Base-by-base conservation (phyloP, 129 eudicot genomes). In the Chrysanthemum seticuspe region DNA sequence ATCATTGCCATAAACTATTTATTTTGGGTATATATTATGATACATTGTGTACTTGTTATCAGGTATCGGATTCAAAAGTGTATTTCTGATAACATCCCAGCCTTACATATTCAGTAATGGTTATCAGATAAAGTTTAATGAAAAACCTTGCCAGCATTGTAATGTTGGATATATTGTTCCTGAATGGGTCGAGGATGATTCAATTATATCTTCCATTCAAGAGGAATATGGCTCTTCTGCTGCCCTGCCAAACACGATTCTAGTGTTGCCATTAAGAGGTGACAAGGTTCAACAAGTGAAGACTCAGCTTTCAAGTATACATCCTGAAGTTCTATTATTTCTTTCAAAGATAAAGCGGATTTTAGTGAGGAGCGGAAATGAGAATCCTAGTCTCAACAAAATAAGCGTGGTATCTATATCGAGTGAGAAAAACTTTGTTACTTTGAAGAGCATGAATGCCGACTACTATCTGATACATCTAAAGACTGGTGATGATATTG, bases 31-130 rank as follows among this genome's bases (percentile, higher is more conserved):
- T 34, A 34, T 5, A 34, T 23, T 44, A 44, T 71, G 10, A 60
- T 53, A 8, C 5, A 45, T 23, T 72, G 23, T 31, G 36, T 47
- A 1, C 4, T 18, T 71, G 62, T 59, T 63, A 44, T 45, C 84
- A 85, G 94, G 94, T 1, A 87, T 88, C 34, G 89, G 94, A 1
- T 87, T 85, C 69, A 85, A 87, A 16, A 87, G 94, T 31, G 94
- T 87, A 5, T 88, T 88, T 74, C 83, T 88, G 44, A 77, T 88
- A 45, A 85, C 95, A 8, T 31, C 88, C 19, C 88, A 76, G 65
- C 95, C 95, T 4, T 78, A 85, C 80, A 85, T 88, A 11, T 88
- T 85, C 61, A 88, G 90, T 67, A 88, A 85, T 40, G 90, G 95
- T 31, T 88, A 88, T 63, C 83, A 88, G 74, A 85, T 85, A 8